Percentiles rank a stretch among this genome's conserved stretches.
phyloP scores from a whole-genome alignment of 768 basidiomycete species.

The Pleurotus sapidus region DNA sequence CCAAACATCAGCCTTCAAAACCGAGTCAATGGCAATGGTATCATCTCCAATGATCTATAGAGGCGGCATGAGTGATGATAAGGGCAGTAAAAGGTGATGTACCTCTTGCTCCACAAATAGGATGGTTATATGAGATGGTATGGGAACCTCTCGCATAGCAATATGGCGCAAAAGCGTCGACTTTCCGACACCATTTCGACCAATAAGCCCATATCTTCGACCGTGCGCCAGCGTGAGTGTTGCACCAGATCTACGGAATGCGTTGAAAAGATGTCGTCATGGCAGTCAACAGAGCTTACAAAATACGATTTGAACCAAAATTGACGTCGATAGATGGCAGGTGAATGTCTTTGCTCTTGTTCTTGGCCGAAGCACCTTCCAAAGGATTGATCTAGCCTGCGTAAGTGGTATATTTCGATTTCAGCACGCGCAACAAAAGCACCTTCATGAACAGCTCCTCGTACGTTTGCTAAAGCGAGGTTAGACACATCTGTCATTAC shows the following conservation, averaged over 20 bases:
- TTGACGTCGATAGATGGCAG: slow-evolving; percentile 93
- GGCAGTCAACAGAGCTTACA: slow-evolving; percentile 39
- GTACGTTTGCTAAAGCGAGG: slow-evolving; percentile 74
- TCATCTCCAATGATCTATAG: slow-evolving; percentile 87
- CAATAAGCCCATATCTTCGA: slow-evolving; percentile 89
- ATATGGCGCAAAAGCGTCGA: slow-evolving; percentile 94
- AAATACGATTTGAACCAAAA: slow-evolving; percentile 92
- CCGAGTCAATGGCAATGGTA: slow-evolving; percentile 87
- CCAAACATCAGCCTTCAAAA: slow-evolving; percentile 99
- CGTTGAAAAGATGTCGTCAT: slow-evolving; percentile 5
- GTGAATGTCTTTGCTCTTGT: slow-evolving; percentile 98
- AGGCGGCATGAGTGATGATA: neutral
- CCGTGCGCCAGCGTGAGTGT: slow-evolving; percentile 86
- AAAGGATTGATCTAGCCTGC: slow-evolving; percentile 82
- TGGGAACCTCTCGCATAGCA: slow-evolving; percentile 90
- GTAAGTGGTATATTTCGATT: neutral
- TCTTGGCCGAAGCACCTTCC: slow-evolving; percentile 74
- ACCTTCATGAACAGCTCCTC: slow-evolving; percentile 99
- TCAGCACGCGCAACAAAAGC: neutral
- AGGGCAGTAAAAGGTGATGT: neutral
- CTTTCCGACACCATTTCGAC: slow-evolving; percentile 94
- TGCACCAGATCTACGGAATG: slow-evolving; percentile 64
- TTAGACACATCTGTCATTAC: neutral
- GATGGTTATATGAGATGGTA: slow-evolving; percentile 94
- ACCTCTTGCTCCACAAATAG: slow-evolving; percentile 99